Conservation (phyloP, 179 eudicot species). For the Silene coronaria region DNA sequence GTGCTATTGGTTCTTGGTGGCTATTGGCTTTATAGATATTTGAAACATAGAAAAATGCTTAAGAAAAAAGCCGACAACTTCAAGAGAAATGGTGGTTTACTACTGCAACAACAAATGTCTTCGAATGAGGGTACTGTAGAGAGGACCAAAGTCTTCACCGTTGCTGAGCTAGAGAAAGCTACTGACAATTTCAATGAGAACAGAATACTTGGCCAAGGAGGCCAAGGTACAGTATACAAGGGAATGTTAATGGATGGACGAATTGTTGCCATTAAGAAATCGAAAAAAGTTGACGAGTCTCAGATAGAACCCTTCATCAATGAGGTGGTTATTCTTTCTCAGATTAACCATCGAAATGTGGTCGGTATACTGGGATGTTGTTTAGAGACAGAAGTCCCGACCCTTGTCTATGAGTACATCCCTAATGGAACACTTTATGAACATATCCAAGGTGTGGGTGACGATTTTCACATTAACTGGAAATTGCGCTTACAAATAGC, state of each 20-base stretch:
- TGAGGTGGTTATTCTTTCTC: constrained; percentile 29
- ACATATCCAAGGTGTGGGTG: constrained; percentile 20
- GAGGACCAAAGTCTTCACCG: constrained; percentile 15
- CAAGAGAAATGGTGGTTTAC: constrained; percentile 29
- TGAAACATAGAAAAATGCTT: constrained; percentile 14
- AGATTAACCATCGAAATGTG: constrained; percentile 32
- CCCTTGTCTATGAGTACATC: constrained; percentile 25
- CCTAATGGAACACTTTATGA: constrained; percentile 23
- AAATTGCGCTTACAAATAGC: constrained; percentile 30
- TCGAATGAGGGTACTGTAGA: constrained; percentile 17
- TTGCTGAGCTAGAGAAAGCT: constrained; percentile 24
- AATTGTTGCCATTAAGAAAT: constrained; percentile 29
- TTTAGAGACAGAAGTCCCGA: constrained; percentile 27
- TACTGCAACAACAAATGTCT: constrained; percentile 26
- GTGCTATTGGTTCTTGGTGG: constrained; percentile 15
- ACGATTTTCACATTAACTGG: constrained; percentile 25
- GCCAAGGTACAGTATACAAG: constrained; percentile 27
- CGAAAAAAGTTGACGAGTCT: constrained; percentile 24
- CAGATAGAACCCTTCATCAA: constrained; percentile 27
- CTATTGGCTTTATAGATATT: constrained; percentile 14
- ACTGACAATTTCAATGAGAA: constrained; percentile 26
- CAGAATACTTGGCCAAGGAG: constrained; percentile 31
- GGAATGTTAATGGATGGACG: constrained; percentile 27
- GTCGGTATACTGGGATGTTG: constrained; percentile 24
- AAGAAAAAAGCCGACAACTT: constrained; percentile 17